Base-by-base conservation (phyloP, 345 rosid species). In the Gossypium mustelinum region DNA sequence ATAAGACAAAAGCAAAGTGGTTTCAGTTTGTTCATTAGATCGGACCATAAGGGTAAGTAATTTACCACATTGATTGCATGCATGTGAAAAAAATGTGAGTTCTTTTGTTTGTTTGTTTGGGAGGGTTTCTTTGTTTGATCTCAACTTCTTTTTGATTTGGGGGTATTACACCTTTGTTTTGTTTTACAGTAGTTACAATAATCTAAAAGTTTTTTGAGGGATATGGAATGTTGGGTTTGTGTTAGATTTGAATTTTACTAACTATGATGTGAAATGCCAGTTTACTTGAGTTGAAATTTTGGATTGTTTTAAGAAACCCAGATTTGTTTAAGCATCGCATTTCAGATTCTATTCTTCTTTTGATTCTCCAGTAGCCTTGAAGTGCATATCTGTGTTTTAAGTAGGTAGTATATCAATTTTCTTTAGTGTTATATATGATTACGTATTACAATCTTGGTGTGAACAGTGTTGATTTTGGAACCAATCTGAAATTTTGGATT, bases 1-100 rank as follows among this genome's bases (percentile, higher is more conserved):
- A 80, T 48, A 70, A 68, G 73, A 47, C 73, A 11, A 10, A 57
- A 11, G 16, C 54, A 64, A 11, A 70, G 50, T 34, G 76, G 62
- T 72, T 79, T 66, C 77, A 7, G 29, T 51, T 62, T 81, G 39
- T 52, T 80, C 70, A 43, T 81, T 54, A 76, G 82, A 76, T 83
- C 91, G 65, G 81, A 79, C 85, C 52, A 17, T 72, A 76, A 79
- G 58, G 43, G 93, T 92, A 83, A 87, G 92, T 82, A 20, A 74
- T 45, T 61, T 70, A 11, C 77, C 56, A 7, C 73, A 24, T 11
- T 72, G 27, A 70, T 17, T 29, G 14, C 47, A 70, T 52, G 44
- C 73, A 29, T 25, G 47, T 34, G 44, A 34, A 62, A 34, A 62
- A 20, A 63, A 25, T 61, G 51, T 18, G 25, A 14, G 34, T 43